Base-by-base conservation (phyloP, 352 stramenopile species). In the Phytophthora tubulina region DNA sequence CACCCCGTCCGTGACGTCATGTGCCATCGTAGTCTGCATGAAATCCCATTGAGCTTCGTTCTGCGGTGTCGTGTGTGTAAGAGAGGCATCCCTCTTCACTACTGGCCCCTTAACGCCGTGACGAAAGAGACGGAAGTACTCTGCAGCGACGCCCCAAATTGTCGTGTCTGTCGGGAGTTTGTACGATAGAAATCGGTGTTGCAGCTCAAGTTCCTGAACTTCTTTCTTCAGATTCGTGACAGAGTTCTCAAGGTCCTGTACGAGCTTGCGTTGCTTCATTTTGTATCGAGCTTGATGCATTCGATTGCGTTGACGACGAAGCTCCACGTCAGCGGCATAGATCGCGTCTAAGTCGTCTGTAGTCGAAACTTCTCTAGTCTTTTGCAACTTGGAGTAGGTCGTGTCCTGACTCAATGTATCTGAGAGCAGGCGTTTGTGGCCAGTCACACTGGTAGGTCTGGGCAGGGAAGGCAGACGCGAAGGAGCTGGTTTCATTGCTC, bases 51-150 rank as follows among this genome's bases (percentile, higher is more conserved):
- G 61, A 17, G 38, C 31, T 48, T 54, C 38, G 14, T 54, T 54
- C 31, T 53, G 27, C 5, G 2, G 39, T n/a, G 33, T 13, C 21
- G 15, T 8, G 5, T 17, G 38, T 6, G 3, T 45, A 2, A 36
- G 36, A 32, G 0, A n/a, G 21, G 21, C 21, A 13, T 44, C 50
- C 4, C 6, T 31, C 10, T 33, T 52, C 15, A 39, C 3, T 14
- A 32, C 31, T 32, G 61, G 39, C 6, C 15, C 31, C 21, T 53
- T 46, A 14, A 62, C 61, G 1, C 61, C 50, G 17, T 54, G 49
- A 3, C 61, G 39, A 51, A 68, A 61, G 38, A 62, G 39, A 6
- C 61, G 61, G 17, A 68, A 68, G 13, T 35, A 68, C 39, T 62
- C 61, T 7, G 41, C 32, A 2, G 61, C 50, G 11, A 55, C 41